These are phyloP conservation scores for Magnolia officinalis DNA, from an alignment of 164 flowering plant species.

Conservation along the genomic window DNA sequence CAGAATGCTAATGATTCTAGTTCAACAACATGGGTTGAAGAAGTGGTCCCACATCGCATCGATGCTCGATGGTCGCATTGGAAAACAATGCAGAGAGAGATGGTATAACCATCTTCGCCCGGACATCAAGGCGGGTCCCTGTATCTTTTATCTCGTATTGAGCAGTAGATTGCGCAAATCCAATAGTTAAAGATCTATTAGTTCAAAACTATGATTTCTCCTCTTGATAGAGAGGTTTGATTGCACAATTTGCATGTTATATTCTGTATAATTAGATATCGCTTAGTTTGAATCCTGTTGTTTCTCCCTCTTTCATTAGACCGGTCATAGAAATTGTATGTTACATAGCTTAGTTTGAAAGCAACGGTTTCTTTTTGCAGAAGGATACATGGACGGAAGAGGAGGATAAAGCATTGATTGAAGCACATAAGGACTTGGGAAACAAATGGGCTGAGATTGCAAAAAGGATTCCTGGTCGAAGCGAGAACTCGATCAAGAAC, in stretches of 20 bases:
- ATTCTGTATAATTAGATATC: neutral
- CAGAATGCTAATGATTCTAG: slow-evolving; percentile 37
- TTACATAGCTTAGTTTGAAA: neutral
- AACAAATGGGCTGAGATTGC: slow-evolving; percentile 20
- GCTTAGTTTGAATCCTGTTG: neutral
- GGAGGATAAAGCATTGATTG: slow-evolving; percentile 8
- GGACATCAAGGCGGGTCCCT: slow-evolving; percentile 36
- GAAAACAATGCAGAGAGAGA: slow-evolving; percentile 61
- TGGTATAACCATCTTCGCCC: slow-evolving; percentile 58
- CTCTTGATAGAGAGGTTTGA: neutral
- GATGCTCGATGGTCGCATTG: slow-evolving; percentile 35
- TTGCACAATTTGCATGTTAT: slow-evolving; percentile 3
- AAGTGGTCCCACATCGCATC: slow-evolving; percentile 44
- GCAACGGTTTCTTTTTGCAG: slow-evolving; percentile 3
- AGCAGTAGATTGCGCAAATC: too few relatives aligned
- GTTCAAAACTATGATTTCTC: too few relatives aligned
- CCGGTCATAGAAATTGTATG: neutral
- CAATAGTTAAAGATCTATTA: too few relatives aligned
- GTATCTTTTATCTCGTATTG: neutral
- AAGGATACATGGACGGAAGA: slow-evolving; percentile 16
- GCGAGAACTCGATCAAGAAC: slow-evolving; percentile 16
- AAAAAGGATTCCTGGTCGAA: slow-evolving; percentile 11
- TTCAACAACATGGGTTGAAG: slow-evolving; percentile 30
- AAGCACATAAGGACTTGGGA: slow-evolving; percentile 13
- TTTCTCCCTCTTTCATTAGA: too few relatives aligned